Percentiles rank a stretch among this genome's conserved stretches.
phyloP scores from a whole-genome alignment of 1,284 basidiomycete species.

The Inonotus obliquus region DNA sequence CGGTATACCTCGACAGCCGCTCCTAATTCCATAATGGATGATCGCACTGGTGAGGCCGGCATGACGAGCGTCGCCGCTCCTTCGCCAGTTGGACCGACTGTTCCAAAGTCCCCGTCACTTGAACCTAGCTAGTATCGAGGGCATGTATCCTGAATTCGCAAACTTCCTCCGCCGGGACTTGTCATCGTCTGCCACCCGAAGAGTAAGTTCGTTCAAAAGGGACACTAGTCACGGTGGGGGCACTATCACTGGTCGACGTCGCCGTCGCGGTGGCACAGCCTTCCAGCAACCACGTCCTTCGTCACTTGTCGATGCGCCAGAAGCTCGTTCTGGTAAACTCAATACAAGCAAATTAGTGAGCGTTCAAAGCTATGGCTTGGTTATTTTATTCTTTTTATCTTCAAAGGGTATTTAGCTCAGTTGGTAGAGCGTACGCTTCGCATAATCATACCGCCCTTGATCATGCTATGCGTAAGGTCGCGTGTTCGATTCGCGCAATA shows the following conservation, averaged over 20 bases:
- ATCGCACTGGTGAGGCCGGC: conserved; percentile 30
- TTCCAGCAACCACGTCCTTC: conserved; percentile 62
- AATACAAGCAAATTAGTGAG: too few relatives aligned
- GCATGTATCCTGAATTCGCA: conserved; percentile 81
- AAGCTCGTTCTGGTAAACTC: conserved; percentile 62
- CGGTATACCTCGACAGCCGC: conserved; percentile 38
- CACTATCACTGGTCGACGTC: conserved; percentile 17
- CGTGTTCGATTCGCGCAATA: not conserved
- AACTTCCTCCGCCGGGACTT: conserved; percentile 65
- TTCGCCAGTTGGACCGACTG: not conserved
- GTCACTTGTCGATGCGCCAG: conserved; percentile 63
- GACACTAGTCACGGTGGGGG: conserved; percentile 39
- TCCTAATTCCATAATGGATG: conserved; percentile 26
- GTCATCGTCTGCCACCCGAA: conserved; percentile 40
- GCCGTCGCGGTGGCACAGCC: conserved; percentile 60
- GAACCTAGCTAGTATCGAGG: conserved; percentile 64
- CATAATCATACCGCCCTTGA: not conserved
- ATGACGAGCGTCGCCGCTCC: not conserved
- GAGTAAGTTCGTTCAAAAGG: conserved; percentile 21
- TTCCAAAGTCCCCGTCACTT: not conserved
- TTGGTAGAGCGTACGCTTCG: not conserved
- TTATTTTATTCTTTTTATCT: too few relatives aligned
- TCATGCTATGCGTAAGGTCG: not conserved
- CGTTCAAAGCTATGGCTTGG: too few relatives aligned
- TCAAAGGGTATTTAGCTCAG: not conserved